Evolutionary conservation across 495 filamentous ascomycete species (phyloP).

Genomic region (Cenococcum geophilum): DNA sequence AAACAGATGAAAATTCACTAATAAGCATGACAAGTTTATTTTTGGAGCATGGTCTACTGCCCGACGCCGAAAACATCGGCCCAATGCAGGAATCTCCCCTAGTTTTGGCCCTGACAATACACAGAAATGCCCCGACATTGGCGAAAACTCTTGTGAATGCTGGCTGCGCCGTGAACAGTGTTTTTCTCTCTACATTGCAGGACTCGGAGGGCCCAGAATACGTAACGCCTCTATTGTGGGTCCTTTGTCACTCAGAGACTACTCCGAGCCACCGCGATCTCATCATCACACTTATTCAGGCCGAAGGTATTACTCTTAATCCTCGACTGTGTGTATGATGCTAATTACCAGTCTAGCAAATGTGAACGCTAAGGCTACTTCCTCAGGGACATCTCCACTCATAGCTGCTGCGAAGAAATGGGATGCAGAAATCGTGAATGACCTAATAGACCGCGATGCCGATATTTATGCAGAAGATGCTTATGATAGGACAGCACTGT

Average conservation of each 20-base stretch:
- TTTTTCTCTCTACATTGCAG: neutral
- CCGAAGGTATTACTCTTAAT: neutral
- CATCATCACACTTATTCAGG: neutral
- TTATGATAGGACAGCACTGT: neutral
- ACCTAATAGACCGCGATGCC: neutral
- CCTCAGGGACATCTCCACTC: neutral
- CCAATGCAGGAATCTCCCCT: neutral
- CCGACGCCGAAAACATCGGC: neutral
- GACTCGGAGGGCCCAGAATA: neutral
- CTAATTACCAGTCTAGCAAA: neutral
- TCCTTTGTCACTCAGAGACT: neutral
- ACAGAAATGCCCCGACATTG: neutral
- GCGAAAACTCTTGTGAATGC: neutral
- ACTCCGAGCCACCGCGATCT: neutral
- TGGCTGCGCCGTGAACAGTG: neutral
- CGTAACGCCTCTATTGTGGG: neutral
- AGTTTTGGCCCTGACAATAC: neutral
- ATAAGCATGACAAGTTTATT: neutral
- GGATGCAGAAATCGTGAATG: neutral
- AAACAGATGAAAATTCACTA: neutral
- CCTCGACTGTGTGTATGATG: too few relatives aligned
- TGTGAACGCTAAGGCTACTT: neutral
- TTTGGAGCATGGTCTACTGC: neutral
- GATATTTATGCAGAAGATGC: neutral
- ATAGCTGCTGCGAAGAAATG: neutral